Evolutionary conservation across 164 flowering plant species (phyloP).

Genomic region (Santalum album): DNA sequence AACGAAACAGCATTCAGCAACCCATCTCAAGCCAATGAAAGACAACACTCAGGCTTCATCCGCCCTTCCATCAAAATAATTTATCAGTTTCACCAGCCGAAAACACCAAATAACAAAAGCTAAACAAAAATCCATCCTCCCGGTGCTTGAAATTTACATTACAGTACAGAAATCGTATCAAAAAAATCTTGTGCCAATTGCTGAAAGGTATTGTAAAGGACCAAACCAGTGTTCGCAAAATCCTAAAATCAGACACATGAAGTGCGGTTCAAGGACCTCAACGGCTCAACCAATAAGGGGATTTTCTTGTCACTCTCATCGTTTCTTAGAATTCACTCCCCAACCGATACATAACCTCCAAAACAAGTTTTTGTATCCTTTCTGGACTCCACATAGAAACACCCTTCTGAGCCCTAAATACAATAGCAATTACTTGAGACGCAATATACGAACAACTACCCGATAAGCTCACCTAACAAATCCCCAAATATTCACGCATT

Average conservation of each 20-base stretch:
- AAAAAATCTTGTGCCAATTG: no score
- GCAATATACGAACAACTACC: not conserved
- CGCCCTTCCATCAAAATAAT: not conserved
- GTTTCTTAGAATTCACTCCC: conserved; percentile 22
- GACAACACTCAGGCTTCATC: conserved; percentile 4
- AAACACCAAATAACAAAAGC: no score
- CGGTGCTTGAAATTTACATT: no score
- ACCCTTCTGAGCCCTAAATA: not conserved
- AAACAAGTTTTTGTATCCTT: no score
- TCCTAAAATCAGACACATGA: not conserved
- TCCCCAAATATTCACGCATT: not conserved
- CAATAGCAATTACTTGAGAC: not conserved
- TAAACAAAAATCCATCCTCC: no score
- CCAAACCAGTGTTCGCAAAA: not conserved
- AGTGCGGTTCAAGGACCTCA: not conserved
- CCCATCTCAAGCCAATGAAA: conserved; percentile 3
- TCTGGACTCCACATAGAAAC: no score
- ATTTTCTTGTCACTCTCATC: conserved; percentile 1
- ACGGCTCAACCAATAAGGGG: not conserved
- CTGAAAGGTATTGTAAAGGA: no score
- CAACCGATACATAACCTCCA: not conserved
- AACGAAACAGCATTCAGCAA: conserved; percentile 6
- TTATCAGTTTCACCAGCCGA: no score
- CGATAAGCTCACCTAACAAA: not conserved
- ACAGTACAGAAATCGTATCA: no score